Base-by-base conservation (phyloP, 2,329 filamentous ascomycete genomes). In the Neopestalotiopsis sp. region DNA sequence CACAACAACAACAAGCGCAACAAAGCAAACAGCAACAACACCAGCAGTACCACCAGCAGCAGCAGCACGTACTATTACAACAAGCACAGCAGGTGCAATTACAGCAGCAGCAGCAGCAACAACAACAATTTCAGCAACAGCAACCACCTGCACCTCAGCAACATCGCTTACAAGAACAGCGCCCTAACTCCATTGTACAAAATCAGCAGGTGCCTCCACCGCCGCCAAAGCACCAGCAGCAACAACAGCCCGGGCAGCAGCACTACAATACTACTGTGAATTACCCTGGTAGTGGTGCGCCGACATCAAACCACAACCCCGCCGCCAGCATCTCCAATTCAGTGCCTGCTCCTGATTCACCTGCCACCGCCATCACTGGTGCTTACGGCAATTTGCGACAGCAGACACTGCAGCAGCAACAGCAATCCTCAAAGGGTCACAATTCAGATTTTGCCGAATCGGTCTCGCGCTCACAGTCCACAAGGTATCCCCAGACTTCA, bases 401-500 rank as follows among this genome's bases (percentile, higher is more conserved):
- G 68, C 67, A 67, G 20, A 67, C 65, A 75, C 67, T 17, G 12
- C 45, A 49, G 45, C 45, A 52, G 45, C 45, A 52, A 70, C 69
- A 72, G 71, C 60, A 71, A 73, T 57, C 72, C 72, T 45, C 77
- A 79, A 74, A 80, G 82, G 68, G 74, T 76, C 80, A 80, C 65
- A 74, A 80, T 65, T 78, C 70, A 78, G 85, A 88, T 71, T 86
- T 84, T 71, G 78, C 79, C 68, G 84, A 86, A 71, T 78, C 82
- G 65, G 82, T 86, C 42, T 83, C 82, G 68, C 84, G 85, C 67
- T 85, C 85, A 14, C 85, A 88, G 77, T 87, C 84, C 71, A 84
- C 86, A 70, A 84, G 84, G 73, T 86, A 84, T 72, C 72, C 70
- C 28, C 75, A 77, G 67, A 76, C 79, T 45, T 74, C 77, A 40